phyloP scores from a whole-genome alignment of 2,329 filamentous ascomycete species.

The Coccinonectria pachysandricola region DNA sequence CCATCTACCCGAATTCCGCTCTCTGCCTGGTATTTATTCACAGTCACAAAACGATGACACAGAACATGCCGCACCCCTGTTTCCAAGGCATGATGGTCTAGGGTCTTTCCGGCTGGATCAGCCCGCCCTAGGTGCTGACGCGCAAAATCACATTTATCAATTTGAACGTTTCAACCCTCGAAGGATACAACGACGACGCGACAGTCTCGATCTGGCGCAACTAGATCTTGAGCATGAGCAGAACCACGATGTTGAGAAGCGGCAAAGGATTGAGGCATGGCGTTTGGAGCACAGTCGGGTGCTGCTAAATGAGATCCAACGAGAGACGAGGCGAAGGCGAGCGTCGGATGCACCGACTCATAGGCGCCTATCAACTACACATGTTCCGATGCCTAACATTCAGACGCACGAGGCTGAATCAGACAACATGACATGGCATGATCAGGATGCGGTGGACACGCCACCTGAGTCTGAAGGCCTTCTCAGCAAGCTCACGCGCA shows the following conservation, averaged over 20 bases:
- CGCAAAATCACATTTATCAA: constrained; percentile 80
- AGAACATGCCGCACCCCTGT: constrained; percentile 51
- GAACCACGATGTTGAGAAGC: constrained; percentile 60
- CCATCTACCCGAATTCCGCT: constrained; percentile 78
- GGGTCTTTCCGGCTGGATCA: constrained; percentile 68
- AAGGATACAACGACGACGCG: constrained; percentile 44
- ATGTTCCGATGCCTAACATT: constrained; percentile 17
- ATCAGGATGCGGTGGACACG: constrained; percentile 35
- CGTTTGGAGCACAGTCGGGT: constrained; percentile 80
- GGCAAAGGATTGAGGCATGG: constrained; percentile 83
- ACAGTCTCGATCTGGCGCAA: constrained; percentile 42
- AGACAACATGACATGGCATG: constrained; percentile 41
- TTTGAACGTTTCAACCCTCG: constrained; percentile 79
- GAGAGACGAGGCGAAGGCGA: constrained; percentile 63
- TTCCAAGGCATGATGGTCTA: constrained; percentile 88
- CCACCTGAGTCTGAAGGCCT: constrained; percentile 54
- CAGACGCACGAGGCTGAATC: constrained; percentile 21
- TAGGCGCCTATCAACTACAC: constrained; percentile 18
- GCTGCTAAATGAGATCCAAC: constrained; percentile 79
- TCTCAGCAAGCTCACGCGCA: constrained; percentile 72
- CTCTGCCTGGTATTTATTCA: constrained; percentile 32
- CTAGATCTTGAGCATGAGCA: constrained; percentile 43
- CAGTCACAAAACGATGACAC: constrained; percentile 15
- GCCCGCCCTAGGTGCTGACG: constrained; percentile 39
- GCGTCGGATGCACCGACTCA: constrained; percentile 45